Evolutionary conservation across 257 asterid genomes (phyloP).

Genomic region (Lycium barbarum): DNA sequence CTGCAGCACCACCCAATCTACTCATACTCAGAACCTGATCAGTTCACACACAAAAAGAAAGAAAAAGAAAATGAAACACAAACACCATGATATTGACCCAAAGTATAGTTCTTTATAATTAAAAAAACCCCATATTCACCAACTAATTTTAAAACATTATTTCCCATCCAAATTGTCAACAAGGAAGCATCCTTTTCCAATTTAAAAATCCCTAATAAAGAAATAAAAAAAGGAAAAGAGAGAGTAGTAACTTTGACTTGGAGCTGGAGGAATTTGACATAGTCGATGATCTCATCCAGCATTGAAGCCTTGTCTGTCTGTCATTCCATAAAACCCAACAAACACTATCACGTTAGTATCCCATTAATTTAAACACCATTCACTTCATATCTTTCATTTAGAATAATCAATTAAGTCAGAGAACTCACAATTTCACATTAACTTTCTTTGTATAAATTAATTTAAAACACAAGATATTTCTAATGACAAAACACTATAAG

Average conservation of each 20-base stretch:
- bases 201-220: background rate
- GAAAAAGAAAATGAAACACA: background rate
- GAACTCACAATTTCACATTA: background rate
- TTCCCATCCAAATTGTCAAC: conserved; percentile 49
- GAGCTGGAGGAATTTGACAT: conserved; percentile 95
- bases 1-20: conserved; percentile 91
- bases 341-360: conserved; percentile 31
- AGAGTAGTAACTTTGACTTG: conserved; percentile 89
- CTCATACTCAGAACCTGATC: conserved; percentile 97
- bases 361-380: conserved; percentile 14
- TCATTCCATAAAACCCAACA: conserved; percentile 53
- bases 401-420: background rate
- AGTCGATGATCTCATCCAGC: conserved; percentile 97
- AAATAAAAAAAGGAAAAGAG: background rate
- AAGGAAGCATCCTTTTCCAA: conserved; percentile 21
- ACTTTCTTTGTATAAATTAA: background rate
- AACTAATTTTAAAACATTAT: conserved; percentile 34
- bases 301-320: conserved; percentile 97
- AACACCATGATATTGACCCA: background rate
- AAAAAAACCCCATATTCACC: conserved; percentile 35
- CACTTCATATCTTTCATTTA: background rate
- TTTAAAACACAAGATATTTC: background rate
- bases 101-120: background rate
- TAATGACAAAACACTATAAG: background rate
- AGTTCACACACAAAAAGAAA: conserved; percentile 10